These are phyloP conservation scores for Manihot esculenta DNA, from an alignment of 441 rosid genomes.

Conservation along the genomic window DNA sequence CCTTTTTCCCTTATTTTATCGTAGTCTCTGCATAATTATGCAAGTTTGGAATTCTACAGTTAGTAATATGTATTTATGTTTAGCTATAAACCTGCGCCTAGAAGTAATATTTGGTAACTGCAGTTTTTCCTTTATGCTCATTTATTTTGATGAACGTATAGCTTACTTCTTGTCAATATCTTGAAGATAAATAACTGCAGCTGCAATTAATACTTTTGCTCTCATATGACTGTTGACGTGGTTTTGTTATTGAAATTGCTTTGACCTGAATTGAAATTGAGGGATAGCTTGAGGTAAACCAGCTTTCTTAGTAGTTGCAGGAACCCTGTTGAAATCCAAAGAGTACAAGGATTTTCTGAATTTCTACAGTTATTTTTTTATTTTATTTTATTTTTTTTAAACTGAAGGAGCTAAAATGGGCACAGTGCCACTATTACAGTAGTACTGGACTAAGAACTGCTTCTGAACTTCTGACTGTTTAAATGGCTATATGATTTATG, in stretches of 20 bases:
- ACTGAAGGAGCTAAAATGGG: not conserved
- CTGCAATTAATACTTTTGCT: not conserved
- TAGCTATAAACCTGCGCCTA: not conserved
- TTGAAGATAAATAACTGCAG: slow-evolving; percentile 7
- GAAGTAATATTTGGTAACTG: slow-evolving; percentile 5
- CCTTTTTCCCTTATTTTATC: not conserved
- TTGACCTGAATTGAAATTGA: not conserved
- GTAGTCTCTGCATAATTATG: not conserved
- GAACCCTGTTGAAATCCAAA: not conserved
- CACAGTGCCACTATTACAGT: too few relatives aligned
- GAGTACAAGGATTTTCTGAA: not conserved
- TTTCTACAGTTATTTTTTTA: not conserved
- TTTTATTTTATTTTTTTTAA: not conserved
- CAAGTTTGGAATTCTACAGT: not conserved
- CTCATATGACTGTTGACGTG: not conserved
- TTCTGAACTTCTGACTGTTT: not conserved
- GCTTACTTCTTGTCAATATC: not conserved
- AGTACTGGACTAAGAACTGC: not conserved
- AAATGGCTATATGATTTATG: not conserved
- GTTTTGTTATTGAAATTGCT: not conserved
- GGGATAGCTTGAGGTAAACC: not conserved
- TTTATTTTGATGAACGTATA: not conserved
- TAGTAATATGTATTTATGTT: not conserved
- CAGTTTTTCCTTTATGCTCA: not conserved
- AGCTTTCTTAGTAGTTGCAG: not conserved